A percentile compares a stretch with the other conserved stretches of the same genome.
Conservation (phyloP, 73 alveolate genomes). For the Symbiodinium natans region DNA sequence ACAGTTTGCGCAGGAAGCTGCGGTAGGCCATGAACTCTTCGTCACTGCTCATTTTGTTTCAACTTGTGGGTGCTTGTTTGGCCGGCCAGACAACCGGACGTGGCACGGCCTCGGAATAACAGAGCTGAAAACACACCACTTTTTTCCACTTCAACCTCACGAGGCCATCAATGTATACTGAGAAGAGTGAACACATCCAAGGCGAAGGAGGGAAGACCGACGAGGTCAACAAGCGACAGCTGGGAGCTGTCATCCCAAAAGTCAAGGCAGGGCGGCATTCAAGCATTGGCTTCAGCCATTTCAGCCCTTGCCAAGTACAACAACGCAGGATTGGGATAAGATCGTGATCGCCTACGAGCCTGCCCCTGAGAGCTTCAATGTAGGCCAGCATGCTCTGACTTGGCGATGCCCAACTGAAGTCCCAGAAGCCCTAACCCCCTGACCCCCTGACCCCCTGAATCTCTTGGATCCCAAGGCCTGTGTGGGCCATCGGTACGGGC, state of each 20-base stretch:
- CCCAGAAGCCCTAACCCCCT: too few species aligned
- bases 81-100: not conserved
- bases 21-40: too few species aligned
- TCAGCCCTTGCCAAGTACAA: too few species aligned
- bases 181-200: constrained; percentile 8
- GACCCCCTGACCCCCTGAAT: not conserved
- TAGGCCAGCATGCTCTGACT: not conserved
- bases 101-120: not conserved
- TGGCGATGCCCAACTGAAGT: not conserved
- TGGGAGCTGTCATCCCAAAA: constrained; percentile 82
- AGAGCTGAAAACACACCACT: not conserved
- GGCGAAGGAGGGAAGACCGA: constrained; percentile 89
- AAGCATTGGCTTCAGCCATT: not conserved
- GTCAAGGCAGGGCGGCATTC: not conserved
- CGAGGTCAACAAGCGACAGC: constrained; percentile 87
- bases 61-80: not conserved
- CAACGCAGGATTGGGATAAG: constrained; percentile 97
- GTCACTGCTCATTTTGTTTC: not conserved
- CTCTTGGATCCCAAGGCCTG: constrained; percentile 95
- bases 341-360: constrained; percentile 99
- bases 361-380: not conserved
- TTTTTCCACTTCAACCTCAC: not conserved
- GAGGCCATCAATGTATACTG: not conserved
- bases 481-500: constrained; percentile 99
- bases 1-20: too few species aligned